phyloP scores from a whole-genome alignment of 2,329 filamentous ascomycete genomes.

The Diaporthe velutina region DNA sequence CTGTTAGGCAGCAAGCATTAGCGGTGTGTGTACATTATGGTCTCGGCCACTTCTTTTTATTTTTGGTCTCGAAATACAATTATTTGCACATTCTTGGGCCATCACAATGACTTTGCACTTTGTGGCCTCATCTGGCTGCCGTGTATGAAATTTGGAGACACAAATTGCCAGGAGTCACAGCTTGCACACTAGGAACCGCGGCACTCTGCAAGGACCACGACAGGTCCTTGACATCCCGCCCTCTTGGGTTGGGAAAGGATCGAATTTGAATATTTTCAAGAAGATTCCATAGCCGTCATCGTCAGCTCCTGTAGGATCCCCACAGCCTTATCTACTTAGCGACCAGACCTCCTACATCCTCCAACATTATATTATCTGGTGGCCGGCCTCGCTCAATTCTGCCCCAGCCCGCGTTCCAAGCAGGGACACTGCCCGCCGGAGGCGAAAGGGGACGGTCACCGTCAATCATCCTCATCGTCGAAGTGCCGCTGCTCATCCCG shows the following conservation, averaged over 20 bases:
- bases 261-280: background rate
- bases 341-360: slow-evolving; percentile 54
- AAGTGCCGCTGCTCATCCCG: slow-evolving; percentile 34
- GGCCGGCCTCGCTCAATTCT: slow-evolving; percentile 51
- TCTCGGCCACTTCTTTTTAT: slow-evolving; percentile 4
- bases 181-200: background rate
- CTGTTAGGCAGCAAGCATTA: slow-evolving; percentile 35
- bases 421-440: slow-evolving; percentile 47
- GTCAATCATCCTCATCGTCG: slow-evolving; percentile 42
- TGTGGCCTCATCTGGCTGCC: background rate
- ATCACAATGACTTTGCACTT: background rate
- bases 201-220: background rate
- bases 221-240: background rate
- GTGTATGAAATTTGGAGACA: background rate
- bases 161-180: background rate
- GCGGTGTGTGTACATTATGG: slow-evolving; percentile 33
- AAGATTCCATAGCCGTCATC: background rate
- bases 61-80: slow-evolving; percentile 14
- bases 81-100: background rate
- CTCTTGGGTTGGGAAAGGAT: background rate
- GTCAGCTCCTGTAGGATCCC: background rate
- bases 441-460: slow-evolving; percentile 29
- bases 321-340: background rate
- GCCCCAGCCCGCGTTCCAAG: slow-evolving; percentile 57
- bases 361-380: slow-evolving; percentile 51